Conservation (phyloP, 75 land plant species). For the Gnetum montanum region DNA sequence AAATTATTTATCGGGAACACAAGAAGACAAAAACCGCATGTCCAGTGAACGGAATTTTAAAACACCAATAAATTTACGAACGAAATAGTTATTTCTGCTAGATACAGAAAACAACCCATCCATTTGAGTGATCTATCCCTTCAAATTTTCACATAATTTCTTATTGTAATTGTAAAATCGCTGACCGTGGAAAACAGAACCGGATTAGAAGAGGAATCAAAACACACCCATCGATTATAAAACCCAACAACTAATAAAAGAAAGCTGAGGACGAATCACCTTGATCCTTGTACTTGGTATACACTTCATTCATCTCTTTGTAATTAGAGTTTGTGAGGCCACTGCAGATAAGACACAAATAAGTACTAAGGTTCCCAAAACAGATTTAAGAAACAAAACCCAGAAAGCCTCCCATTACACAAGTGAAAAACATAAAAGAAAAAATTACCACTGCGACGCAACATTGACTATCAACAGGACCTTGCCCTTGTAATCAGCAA, state of each 20-base stretch:
- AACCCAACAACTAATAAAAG: too few species aligned
- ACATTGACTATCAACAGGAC: slow-evolving; percentile 93
- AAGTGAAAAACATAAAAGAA: slow-evolving; percentile 3
- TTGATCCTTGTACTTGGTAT: slow-evolving; percentile 62
- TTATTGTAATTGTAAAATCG: too few species aligned
- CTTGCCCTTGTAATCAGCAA: slow-evolving; percentile 68
- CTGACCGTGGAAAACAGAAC: neutral
- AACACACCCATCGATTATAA: neutral
- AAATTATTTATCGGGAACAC: too few species aligned
- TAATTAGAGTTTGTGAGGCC: slow-evolving; percentile 69
- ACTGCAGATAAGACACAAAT: slow-evolving; percentile 21
- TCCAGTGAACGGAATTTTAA: too few species aligned
- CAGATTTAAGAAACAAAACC: neutral
- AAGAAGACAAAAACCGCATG: too few species aligned
- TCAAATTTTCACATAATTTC: too few species aligned
- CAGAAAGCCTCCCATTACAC: neutral
- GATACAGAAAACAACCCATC: too few species aligned
- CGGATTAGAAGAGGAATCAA: neutral
- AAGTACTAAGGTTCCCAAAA: too few species aligned
- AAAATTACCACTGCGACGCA: slow-evolving; percentile 77
- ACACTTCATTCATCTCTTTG: slow-evolving; percentile 59
- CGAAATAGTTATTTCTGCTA: too few species aligned
- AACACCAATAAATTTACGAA: too few species aligned
- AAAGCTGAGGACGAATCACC: too few species aligned
- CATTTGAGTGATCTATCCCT: too few species aligned